Conservation (phyloP, 495 filamentous ascomycete genomes). For the Talaromyces ruber region DNA sequence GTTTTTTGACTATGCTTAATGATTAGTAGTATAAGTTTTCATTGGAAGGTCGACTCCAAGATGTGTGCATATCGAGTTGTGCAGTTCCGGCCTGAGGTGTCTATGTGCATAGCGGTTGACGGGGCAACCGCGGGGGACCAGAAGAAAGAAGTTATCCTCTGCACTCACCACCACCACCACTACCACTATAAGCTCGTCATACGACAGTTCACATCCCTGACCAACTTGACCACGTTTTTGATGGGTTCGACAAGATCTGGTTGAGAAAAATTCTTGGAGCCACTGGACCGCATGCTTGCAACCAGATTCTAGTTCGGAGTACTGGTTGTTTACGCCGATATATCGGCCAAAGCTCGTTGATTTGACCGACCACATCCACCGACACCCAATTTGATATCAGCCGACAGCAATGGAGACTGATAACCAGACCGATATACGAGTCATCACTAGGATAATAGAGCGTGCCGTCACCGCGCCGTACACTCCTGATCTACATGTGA, state of each 20-base stretch:
- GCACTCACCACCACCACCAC: not conserved
- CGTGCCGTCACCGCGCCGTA: slow-evolving; percentile 34
- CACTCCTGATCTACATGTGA: slow-evolving; percentile 32
- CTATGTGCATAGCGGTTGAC: slow-evolving; percentile 15
- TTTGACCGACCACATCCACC: not conserved
- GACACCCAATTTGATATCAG: not conserved
- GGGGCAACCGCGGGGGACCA: slow-evolving; percentile 25
- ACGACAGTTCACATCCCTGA: not conserved
- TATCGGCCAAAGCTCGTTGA: not conserved
- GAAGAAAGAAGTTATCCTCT: not conserved
- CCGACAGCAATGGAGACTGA: not conserved
- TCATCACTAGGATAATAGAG: slow-evolving; percentile 24
- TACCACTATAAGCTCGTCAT: not conserved
- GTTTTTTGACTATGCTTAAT: not conserved
- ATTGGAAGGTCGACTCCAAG: not conserved
- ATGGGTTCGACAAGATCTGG: not conserved
- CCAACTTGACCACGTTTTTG: not conserved
- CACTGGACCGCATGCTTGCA: not conserved
- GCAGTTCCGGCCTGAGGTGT: not conserved
- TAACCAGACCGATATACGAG: not conserved
- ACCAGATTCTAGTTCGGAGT: not conserved
- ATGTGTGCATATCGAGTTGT: not conserved
- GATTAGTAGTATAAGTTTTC: not conserved
- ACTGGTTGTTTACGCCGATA: not conserved
- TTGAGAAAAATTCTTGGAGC: not conserved